These are phyloP conservation scores for Russula vinacea DNA, from an alignment of 768 basidiomycete species.

Conservation along the genomic window DNA sequence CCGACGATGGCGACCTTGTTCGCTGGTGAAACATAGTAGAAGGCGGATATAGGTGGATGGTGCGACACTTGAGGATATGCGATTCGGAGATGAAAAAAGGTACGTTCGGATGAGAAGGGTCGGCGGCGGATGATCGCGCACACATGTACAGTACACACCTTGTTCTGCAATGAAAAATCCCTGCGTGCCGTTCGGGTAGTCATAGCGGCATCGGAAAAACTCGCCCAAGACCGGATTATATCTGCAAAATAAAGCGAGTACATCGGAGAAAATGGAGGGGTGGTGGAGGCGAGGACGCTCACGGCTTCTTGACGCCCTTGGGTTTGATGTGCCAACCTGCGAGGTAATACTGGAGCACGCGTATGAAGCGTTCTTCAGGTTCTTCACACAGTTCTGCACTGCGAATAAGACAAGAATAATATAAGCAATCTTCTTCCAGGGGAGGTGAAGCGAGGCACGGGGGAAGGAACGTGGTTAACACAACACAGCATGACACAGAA, in stretches of 20 bases:
- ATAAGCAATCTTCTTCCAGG: background rate
- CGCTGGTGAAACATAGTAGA: conserved; percentile 89
- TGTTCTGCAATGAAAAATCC: conserved; percentile 98
- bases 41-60: conserved; percentile 93
- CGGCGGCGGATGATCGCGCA: background rate
- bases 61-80: conserved; percentile 76
- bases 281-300: conserved; percentile 36
- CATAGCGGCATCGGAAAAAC: conserved; percentile 94
- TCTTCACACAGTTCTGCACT: conserved; percentile 80
- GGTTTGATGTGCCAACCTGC: conserved; percentile 99
- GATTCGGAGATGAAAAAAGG: too few species aligned
- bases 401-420: conserved; percentile 16
- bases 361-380: conserved; percentile 86
- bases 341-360: conserved; percentile 90
- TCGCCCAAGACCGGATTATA: conserved; percentile 98
- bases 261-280: conserved; percentile 10
- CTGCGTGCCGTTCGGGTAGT: conserved; percentile 86
- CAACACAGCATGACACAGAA: background rate
- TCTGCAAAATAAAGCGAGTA: conserved; percentile 39
- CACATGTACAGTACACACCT: conserved; percentile 48
- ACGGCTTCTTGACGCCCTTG: conserved; percentile 99
- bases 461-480: background rate
- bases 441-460: background rate
- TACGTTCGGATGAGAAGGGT: background rate
- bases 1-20: conserved; percentile 86